Base-by-base conservation (phyloP, 2,329 filamentous ascomycete species). In the Colletotrichum tropicicola region DNA sequence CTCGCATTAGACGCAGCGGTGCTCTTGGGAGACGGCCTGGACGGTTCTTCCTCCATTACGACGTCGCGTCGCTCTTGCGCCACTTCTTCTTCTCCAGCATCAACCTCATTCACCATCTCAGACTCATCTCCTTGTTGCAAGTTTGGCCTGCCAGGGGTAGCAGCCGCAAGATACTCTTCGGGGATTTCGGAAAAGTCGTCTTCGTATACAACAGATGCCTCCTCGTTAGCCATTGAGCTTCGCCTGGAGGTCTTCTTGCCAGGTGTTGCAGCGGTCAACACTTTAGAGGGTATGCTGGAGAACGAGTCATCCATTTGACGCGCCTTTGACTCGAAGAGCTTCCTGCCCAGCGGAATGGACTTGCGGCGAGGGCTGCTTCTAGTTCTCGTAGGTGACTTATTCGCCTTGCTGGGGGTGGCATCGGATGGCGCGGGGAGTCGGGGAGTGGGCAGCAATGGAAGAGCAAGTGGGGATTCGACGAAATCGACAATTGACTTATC, bases 141-240 rank as follows among this genome's bases (percentile, higher is more conserved):
- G 66, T 64, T 66, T 48, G 71, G 66, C 15, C 71, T 78, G 27
- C 72, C 74, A 1, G 81, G 84, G 1, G 80, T 85, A 5, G 83
- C 85, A 27, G 83, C 83, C 13, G 78, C 79, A 4, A 88, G 79
- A 3, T 87, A 75, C 4, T 74, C 78, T 15, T 84, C 80, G 1
- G 86, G 84, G 15, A 88, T 85, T 54, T 86, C 84, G 0, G 85
- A 88, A 68, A 88, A 88, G 0, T 85, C 86, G 66, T 88, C 85
- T 1, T 87, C 83, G 45, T 86, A 85, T 27, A 73, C 52, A 39
- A 73, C 74, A 3, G 75, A 71, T 21, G 78, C 74, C 2, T 77
- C 73, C 2, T 74, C 69, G 3, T 71, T 71, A 1, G 68, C 64
- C 57, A 58, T 44, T 10, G 53, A 55, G 35, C 27, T 54, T 12